Base-by-base conservation (phyloP, 805 yeast genomes). In the Saccharomycopsis malanga region DNA sequence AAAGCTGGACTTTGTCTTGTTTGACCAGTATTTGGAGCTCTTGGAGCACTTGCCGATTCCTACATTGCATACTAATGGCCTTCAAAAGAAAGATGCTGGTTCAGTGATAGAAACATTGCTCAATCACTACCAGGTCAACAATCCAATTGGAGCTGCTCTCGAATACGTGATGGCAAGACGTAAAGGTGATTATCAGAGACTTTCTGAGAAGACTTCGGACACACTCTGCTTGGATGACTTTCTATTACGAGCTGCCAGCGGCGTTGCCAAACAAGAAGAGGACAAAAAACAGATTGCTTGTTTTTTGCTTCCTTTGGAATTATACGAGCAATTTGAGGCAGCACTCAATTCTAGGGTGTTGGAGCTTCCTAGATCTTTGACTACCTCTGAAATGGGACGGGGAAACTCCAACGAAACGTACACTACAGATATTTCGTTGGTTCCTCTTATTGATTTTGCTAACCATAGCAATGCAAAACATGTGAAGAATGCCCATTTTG, bases 371-470 rank as follows among this genome's bases (percentile, higher is more conserved):
- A 14, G n/a, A 12, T 9, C 22, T 14, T 14, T 24, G 12, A 27
- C 27, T 17, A 39, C 21, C 3, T 6, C n/a, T 22, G 48, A 23
- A 9, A n/a, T 5, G 18, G 25, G 29, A 4, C n/a, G 6, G 5
- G 9, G n/a, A 4, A 14, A 27, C 10, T 15, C 35, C 5, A 4
- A 9, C 34, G 25, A 21, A 18, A 14, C 12, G 18, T 43, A 18
- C 36, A 15, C 20, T n/a, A 35, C 48, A 4, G 36, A 24, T 20
- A 18, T 15, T 4, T 20, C 23, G n/a, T 15, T 45, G 20, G 48
- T 45, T 5, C 48, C 48, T 3, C 4, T 45, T 3, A 7, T 45
- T 10, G 48, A 45, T 25, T 45, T 45, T 34, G 44, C 48, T n/a
- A 45, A 45, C 39, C 48, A 45, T 22, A 4, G 27, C 6, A 34